Evolutionary conservation across 257 asterid genomes (phyloP).

Genomic region (Salvia rosmarinus): DNA sequence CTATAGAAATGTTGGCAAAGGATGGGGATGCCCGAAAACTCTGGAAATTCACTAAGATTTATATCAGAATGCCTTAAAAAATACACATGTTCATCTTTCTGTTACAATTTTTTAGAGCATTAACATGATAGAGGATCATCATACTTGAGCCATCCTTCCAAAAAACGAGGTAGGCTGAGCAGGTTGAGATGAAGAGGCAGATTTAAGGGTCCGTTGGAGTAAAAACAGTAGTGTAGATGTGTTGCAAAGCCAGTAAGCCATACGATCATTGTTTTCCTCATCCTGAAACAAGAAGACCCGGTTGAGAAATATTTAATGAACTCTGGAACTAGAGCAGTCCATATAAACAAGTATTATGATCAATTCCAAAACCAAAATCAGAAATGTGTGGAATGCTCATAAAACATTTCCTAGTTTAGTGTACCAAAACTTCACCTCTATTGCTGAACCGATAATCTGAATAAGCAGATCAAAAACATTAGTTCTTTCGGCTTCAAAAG

Average conservation of each 20-base stretch:
- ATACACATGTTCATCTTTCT: slow-evolving; percentile 19
- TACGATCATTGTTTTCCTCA: slow-evolving; percentile 53
- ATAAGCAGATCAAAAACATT: slow-evolving; percentile 83
- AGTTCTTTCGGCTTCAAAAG: slow-evolving; percentile 85
- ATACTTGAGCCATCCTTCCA: slow-evolving; percentile 78
- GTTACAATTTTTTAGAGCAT: background rate
- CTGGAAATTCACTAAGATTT: slow-evolving; percentile 43
- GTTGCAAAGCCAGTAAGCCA: slow-evolving; percentile 92
- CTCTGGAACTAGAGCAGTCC: background rate
- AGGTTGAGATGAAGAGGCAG: slow-evolving; percentile 51
- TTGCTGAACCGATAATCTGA: slow-evolving; percentile 75
- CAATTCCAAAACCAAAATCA: background rate
- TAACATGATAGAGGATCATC: slow-evolving; percentile 23
- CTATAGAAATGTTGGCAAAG: slow-evolving; percentile 56
- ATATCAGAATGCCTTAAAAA: slow-evolving; percentile 14
- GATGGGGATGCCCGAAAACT: slow-evolving; percentile 72
- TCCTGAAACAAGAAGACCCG: slow-evolving; percentile 52
- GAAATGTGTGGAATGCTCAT: slow-evolving; percentile 9
- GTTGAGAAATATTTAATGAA: background rate
- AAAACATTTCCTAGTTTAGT: background rate
- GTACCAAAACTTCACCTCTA: slow-evolving; percentile 57
- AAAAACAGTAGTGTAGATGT: slow-evolving; percentile 70
- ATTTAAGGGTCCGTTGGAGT: slow-evolving; percentile 69
- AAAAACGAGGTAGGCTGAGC: slow-evolving; percentile 77
- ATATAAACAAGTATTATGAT: slow-evolving; percentile 18